Evolutionary conservation across 2,329 filamentous ascomycete genomes (phyloP).

Genomic region (Lachnellula willkommii): DNA sequence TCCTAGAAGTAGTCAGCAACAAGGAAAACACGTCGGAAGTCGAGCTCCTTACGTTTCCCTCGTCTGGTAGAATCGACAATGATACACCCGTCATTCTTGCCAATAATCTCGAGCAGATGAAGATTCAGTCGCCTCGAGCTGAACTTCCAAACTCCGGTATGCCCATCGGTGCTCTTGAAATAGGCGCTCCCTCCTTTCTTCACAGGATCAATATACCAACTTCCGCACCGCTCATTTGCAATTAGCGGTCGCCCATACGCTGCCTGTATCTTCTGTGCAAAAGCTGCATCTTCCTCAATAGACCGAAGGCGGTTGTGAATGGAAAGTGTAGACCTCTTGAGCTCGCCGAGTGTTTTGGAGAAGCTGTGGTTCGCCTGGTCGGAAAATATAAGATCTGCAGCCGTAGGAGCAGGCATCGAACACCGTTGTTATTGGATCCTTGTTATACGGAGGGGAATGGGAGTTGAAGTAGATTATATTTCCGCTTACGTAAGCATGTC

Average conservation of each 20-base stretch:
- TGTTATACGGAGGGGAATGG: neutral
- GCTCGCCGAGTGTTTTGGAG: conserved; percentile 61
- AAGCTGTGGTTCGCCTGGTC: conserved; percentile 57
- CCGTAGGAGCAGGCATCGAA: conserved; percentile 36
- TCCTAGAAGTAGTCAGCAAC: conserved; percentile 38
- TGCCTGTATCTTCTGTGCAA: conserved; percentile 58
- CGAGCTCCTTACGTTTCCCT: conserved; percentile 62
- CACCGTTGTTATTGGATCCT: neutral
- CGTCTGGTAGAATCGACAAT: conserved; percentile 90
- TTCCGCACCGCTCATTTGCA: conserved; percentile 91
- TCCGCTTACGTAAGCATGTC: no score
- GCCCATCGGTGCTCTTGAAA: conserved; percentile 97
- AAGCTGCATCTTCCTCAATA: conserved; percentile 69
- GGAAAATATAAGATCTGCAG: conserved; percentile 39
- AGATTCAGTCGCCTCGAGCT: conserved; percentile 80
- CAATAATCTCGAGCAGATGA: conserved; percentile 67
- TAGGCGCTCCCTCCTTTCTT: conserved; percentile 72
- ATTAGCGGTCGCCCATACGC: conserved; percentile 63
- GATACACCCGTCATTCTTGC: conserved; percentile 64
- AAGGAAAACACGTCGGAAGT: neutral
- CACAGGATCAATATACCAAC: conserved; percentile 77
- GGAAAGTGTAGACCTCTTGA: conserved; percentile 72
- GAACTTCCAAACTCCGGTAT: conserved; percentile 86
- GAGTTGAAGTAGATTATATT: neutral
- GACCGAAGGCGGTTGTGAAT: conserved; percentile 77